Base-by-base conservation (phyloP, 352 stramenopile genomes). In the Globisporangium radiosum region DNA sequence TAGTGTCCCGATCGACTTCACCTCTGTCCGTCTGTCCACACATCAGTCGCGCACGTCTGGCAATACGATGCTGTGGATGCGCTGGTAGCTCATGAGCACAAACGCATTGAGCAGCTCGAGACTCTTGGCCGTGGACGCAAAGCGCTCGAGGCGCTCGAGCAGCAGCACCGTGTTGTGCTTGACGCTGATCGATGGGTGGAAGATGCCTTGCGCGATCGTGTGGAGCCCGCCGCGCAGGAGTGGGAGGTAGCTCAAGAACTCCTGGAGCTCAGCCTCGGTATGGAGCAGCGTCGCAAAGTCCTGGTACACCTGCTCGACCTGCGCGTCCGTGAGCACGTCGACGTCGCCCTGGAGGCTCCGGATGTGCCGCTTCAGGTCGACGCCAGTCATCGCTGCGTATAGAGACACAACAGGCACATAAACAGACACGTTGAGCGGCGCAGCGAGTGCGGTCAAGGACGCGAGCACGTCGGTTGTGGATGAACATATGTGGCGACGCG, bases 161-260 rank as follows among this genome's bases (percentile, higher is more conserved):
- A 95, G 65, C 39, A 92, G 66, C 45, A 95, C 84, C 0, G 86
- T 94, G 64, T 95, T 95, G 72, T 94, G 81, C 67, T 95, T 94
- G 65, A 95, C 83, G 43, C 84, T 87, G 59, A 94, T 94, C 2
- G 80, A 92, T 33, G 82, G 60, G 62, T 95, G 86, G 53, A 93
- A 95, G 19, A 95, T 89, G 13, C 86, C 86, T 56, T 94, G 84
- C 7, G 86, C 86, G 55, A 95, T 78, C 2, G 81, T 83, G 58
- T 92, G 82, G 25, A 95, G 75, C 0, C 86, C 86, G 9, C 84
- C 86, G 15, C 83, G 77, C 7, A 87, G 73, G n/a, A 84, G 67
- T 10, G 86, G 86, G 47, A 95, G 63, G 54, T 87, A 88, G 53
- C 86, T 94, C 19, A 95, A 56, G 47, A 95, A 91, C 56, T 95